Evolutionary conservation across 768 basidiomycete species (phyloP).

Genomic region (Chlorophyllum brunneum): DNA sequence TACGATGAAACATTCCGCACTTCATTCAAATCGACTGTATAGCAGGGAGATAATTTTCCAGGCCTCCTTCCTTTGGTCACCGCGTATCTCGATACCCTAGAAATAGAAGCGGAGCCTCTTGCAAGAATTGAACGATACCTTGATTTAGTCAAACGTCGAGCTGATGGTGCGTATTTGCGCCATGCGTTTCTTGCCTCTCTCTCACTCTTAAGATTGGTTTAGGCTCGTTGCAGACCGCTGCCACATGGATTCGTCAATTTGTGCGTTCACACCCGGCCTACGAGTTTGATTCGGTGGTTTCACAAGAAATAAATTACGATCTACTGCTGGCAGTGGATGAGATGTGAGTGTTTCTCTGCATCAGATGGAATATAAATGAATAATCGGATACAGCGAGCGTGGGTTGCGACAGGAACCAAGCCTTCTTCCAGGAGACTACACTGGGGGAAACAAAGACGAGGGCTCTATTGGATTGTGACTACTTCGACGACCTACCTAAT

Average conservation of each 20-base stretch:
- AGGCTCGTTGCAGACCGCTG: conserved; percentile 83
- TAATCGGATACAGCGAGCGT: conserved; percentile 48
- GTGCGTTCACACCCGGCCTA: conserved; percentile 90
- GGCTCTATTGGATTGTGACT: conserved; percentile 38
- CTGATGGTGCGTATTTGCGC: conserved; percentile 58
- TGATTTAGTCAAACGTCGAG: conserved; percentile 70
- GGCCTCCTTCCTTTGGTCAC: conserved; percentile 80
- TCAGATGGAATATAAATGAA: neutral
- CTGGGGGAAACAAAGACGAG: conserved; percentile 40
- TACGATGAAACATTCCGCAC: neutral
- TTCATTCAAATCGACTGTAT: neutral
- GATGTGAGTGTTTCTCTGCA: conserved; percentile 55
- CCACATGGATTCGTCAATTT: conserved; percentile 92
- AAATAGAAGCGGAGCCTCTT: conserved; percentile 60
- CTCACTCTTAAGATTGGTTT: neutral
- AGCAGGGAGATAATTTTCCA: conserved; percentile 63
- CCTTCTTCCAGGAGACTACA: conserved; percentile 61
- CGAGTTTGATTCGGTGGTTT: conserved; percentile 89
- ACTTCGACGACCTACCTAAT: neutral
- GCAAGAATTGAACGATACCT: conserved; percentile 72
- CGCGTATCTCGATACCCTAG: conserved; percentile 83
- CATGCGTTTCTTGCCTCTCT: neutral
- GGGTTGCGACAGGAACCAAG: conserved; percentile 59
- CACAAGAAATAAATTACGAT: conserved; percentile 91
- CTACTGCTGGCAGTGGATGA: conserved; percentile 85